Conservation (phyloP, 495 filamentous ascomycete genomes). For the Neurospora sp. region DNA sequence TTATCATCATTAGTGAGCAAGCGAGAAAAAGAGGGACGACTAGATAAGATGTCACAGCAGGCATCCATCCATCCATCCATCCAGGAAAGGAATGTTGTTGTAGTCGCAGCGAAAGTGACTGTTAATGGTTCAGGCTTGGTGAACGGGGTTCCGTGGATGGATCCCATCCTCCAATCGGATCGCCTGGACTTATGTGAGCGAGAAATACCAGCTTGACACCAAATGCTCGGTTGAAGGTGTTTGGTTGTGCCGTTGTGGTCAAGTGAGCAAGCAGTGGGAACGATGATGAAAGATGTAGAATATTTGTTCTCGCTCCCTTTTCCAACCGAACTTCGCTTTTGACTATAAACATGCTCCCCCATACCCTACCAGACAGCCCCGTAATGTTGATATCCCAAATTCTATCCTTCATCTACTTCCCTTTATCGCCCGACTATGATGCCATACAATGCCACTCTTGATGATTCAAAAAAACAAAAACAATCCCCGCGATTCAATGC, state of each 20-base stretch:
- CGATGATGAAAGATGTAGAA: neutral
- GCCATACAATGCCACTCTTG: neutral
- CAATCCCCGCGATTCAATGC: neutral
- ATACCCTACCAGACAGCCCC: neutral
- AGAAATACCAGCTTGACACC: neutral
- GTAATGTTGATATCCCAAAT: neutral
- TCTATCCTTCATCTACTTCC: neutral
- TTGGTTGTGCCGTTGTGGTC: neutral
- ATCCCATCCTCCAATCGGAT: neutral
- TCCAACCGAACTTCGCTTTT: neutral
- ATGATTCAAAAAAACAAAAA: neutral
- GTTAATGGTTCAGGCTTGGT: neutral
- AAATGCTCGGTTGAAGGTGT: neutral
- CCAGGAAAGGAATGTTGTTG: neutral
- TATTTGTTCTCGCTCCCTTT: neutral
- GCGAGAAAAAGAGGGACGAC: too few relatives aligned
- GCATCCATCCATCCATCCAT: too few relatives aligned
- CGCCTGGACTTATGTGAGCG: neutral
- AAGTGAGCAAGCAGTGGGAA: neutral
- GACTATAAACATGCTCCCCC: neutral
- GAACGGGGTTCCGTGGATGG: neutral
- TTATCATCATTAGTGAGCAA: too few relatives aligned
- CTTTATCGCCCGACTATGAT: neutral
- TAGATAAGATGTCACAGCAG: too few relatives aligned
- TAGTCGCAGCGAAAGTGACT: neutral